A percentile compares a stretch with the other conserved stretches of the same genome.
Evolutionary conservation across 805 yeast genomes (phyloP).

Genomic region (Yamadazyma philogaea): DNA sequence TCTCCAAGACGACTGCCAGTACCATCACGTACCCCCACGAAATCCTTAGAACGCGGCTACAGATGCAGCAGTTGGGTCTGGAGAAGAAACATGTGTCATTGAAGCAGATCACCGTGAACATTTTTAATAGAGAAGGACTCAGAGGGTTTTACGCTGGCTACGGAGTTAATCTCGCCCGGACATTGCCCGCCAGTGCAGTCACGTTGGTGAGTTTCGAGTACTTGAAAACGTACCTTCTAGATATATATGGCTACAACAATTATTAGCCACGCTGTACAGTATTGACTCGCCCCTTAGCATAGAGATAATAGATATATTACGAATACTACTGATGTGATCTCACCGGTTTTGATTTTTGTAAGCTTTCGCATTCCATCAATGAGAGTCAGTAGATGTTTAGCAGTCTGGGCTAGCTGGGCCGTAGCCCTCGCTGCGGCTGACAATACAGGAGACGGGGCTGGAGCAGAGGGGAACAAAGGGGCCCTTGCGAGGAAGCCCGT

Average conservation of each 20-base stretch:
- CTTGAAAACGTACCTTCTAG: conserved; percentile 53
- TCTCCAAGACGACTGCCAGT: conserved; percentile 86
- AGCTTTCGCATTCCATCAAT: not conserved
- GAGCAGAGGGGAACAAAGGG: not conserved
- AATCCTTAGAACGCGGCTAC: conserved; percentile 87
- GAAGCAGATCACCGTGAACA: conserved; percentile 32
- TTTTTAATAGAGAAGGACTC: conserved; percentile 67
- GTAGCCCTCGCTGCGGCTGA: not conserved
- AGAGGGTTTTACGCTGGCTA: conserved; percentile 89
- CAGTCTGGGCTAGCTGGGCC: not conserved
- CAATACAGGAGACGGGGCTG: not conserved
- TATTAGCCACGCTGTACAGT: not conserved
- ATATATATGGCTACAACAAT: conserved; percentile 11
- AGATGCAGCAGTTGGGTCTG: conserved; percentile 43
- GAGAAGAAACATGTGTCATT: conserved; percentile 11
- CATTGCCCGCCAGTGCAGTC: conserved; percentile 95
- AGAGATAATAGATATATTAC: not conserved
- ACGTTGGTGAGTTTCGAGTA: conserved; percentile 91
- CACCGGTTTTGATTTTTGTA: not conserved
- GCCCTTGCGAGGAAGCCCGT: not conserved
- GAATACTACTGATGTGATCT: not conserved
- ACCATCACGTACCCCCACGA: conserved; percentile 94
- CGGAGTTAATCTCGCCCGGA: conserved; percentile 77
- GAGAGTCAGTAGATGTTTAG: not conserved
- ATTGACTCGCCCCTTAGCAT: not conserved